Base-by-base conservation (phyloP, 2,329 filamentous ascomycete genomes). In the Apiospora rasikravindrae region DNA sequence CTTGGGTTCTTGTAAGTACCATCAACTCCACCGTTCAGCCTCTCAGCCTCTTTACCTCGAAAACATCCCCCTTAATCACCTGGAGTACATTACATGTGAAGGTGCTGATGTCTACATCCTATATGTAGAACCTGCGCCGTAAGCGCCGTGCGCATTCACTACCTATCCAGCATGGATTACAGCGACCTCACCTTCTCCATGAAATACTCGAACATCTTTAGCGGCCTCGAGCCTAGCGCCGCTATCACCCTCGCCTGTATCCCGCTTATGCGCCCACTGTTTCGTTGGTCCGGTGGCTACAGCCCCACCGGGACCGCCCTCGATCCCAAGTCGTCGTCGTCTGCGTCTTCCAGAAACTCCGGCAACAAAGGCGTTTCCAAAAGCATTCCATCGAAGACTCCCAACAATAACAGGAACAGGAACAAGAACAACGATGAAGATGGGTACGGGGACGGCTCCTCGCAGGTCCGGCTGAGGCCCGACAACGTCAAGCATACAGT, bases 251-350 rank as follows among this genome's bases (percentile, higher is more conserved):
- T 72, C 6, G 67, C 71, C 33, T 69, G 53, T 33, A 40, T 72
- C n/a, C 71, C 71, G 19, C 33, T 72, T 22, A 53, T 72, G 57
- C 67, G 71, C 10, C 71, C 71, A 14, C 67, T 72, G 8, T 45
- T 72, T 10, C 44, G 67, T 7, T 45, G 47, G 26, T n/a, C 26
- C 26, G 64, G 37, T 5, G 64, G 64, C 64, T 51, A 69, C 47
- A 53, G 67, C 67, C 26, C n/a, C 16, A 69, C 44, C 44, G 67
- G 67, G 26, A 53, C 67, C 33, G 67, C 67, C 29, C 26, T 69
- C 67, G 24, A 22, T 8, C 37, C 37, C 40, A 67, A 45, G 22
- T 10, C 37, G 37, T 14, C 37, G 4, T 42, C 37, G 22, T 11
- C 64, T 29, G 40, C 29, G 6, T 16, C 29, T 4, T 37, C 29